These are phyloP conservation scores for Pisolithus albus DNA, from an alignment of 768 basidiomycete genomes.

Conservation along the genomic window DNA sequence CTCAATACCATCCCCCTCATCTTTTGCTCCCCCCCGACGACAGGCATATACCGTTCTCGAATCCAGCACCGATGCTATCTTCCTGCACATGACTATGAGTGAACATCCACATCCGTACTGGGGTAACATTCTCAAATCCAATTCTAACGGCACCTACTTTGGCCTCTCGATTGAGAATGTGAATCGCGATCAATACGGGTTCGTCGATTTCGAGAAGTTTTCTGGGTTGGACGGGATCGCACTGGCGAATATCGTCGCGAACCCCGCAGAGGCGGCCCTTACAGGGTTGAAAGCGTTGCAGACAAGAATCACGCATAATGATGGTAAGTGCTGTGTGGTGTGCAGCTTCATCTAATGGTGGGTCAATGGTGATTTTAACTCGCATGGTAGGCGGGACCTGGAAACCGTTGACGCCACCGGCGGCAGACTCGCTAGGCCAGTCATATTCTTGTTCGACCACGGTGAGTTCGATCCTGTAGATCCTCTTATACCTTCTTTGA, in stretches of 20 bases:
- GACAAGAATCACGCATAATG: conserved; percentile 91
- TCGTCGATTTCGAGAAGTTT: conserved; percentile 98
- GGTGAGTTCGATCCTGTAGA: conserved; percentile 33
- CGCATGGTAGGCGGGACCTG: conserved; percentile 64
- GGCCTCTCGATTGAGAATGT: conserved; percentile 80
- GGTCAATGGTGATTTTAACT: conserved; percentile 1
- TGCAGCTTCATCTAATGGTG: background rate
- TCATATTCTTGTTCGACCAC: conserved; percentile 63
- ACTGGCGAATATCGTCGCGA: conserved; percentile 82
- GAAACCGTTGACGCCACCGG: conserved; percentile 75
- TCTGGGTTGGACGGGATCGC: conserved; percentile 94
- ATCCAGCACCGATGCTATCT: conserved; percentile 87
- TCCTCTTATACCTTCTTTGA: background rate
- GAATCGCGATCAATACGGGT: conserved; percentile 84
- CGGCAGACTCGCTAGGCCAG: conserved; percentile 65
- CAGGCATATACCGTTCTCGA: conserved; percentile 93
- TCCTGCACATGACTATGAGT: conserved; percentile 94
- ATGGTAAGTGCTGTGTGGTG: conserved; percentile 47
- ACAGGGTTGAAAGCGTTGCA: conserved; percentile 71
- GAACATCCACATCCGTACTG: conserved; percentile 66
- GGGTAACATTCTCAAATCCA: conserved; percentile 92
- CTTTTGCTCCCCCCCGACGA: background rate
- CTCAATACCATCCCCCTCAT: background rate
- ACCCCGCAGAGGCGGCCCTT: conserved; percentile 67
- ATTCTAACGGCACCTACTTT: conserved; percentile 98